These are phyloP conservation scores for Pyrenophora seminiperda DNA, from an alignment of 2,329 filamentous ascomycete species.

Conservation along the genomic window DNA sequence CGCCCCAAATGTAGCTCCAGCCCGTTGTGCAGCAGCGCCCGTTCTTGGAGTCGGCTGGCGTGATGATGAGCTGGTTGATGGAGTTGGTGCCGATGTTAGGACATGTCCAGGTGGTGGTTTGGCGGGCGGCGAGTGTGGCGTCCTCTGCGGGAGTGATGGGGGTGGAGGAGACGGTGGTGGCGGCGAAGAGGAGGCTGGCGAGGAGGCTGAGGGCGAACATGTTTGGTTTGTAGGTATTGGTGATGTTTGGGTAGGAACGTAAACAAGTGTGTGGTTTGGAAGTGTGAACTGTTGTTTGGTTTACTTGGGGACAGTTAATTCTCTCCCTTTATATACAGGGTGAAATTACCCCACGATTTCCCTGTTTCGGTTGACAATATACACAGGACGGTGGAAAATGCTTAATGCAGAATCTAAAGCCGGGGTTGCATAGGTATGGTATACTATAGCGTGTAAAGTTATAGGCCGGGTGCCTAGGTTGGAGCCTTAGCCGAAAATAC, in stretches of 20 bases:
- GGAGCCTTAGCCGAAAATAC: neutral
- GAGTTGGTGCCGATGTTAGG: neutral
- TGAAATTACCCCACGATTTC: too few relatives aligned
- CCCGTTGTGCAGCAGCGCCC: conserved; percentile 1
- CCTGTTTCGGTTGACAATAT: too few relatives aligned
- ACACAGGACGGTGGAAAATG: too few relatives aligned
- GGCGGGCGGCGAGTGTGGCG: too few relatives aligned
- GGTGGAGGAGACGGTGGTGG: neutral
- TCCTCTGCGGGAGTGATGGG: neutral
- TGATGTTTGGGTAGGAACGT: neutral
- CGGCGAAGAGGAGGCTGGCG: neutral
- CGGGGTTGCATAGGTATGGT: neutral
- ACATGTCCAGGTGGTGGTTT: neutral
- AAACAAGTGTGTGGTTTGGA: neutral
- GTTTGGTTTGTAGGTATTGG: neutral
- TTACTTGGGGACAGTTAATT: neutral
- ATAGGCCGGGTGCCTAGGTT: neutral
- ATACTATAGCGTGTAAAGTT: too few relatives aligned
- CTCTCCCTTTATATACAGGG: neutral
- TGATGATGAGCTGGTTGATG: neutral
- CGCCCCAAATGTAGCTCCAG: neutral
- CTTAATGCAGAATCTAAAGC: neutral
- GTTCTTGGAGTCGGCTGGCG: neutral
- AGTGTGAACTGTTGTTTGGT: neutral
- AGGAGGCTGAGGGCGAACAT: neutral